A percentile compares a stretch with the other conserved stretches of the same genome.
Evolutionary conservation across 2,329 filamentous ascomycete species (phyloP).

Genomic region (Aspergillus neotritici): DNA sequence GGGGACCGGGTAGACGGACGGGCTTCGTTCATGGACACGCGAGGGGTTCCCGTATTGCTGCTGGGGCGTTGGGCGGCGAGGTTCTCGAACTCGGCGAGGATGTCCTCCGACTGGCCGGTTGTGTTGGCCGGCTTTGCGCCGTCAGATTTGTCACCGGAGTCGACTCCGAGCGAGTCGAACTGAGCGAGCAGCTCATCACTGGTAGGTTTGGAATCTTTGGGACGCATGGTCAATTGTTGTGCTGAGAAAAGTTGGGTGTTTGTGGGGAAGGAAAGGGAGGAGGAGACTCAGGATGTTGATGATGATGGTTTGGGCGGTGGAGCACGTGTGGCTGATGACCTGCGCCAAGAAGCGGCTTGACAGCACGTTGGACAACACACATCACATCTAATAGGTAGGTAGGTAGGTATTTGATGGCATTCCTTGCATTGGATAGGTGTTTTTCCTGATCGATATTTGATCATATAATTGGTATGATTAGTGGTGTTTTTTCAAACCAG

Average conservation of each 20-base stretch:
- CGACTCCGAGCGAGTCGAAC: slow-evolving; percentile 44
- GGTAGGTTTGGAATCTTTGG: slow-evolving; percentile 37
- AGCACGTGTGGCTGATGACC: slow-evolving; percentile 17
- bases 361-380: background rate
- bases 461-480: too few relatives aligned
- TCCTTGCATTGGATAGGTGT: background rate
- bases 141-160: slow-evolving; percentile 24
- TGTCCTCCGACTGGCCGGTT: slow-evolving; percentile 53
- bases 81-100: slow-evolving; percentile 81
- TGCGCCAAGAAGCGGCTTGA: slow-evolving; percentile 22
- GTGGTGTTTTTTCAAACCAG: too few relatives aligned
- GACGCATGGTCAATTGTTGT: slow-evolving; percentile 25
- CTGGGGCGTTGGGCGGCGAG: slow-evolving; percentile 64
- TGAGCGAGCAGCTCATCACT: slow-evolving; percentile 48
- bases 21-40: slow-evolving; percentile 47
- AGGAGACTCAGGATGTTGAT: slow-evolving; percentile 6
- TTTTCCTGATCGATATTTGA: too few relatives aligned
- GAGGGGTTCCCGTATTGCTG: slow-evolving; percentile 77
- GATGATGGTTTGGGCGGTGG: slow-evolving; percentile 18
- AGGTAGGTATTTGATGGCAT: background rate
- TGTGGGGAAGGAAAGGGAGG: slow-evolving; percentile 1
- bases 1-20: slow-evolving; percentile 51
- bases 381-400: background rate
- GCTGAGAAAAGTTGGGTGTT: slow-evolving; percentile 17
- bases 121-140: slow-evolving; percentile 23